phyloP scores from a whole-genome alignment of 257 asterid genomes.

The Jasminum sambac region DNA sequence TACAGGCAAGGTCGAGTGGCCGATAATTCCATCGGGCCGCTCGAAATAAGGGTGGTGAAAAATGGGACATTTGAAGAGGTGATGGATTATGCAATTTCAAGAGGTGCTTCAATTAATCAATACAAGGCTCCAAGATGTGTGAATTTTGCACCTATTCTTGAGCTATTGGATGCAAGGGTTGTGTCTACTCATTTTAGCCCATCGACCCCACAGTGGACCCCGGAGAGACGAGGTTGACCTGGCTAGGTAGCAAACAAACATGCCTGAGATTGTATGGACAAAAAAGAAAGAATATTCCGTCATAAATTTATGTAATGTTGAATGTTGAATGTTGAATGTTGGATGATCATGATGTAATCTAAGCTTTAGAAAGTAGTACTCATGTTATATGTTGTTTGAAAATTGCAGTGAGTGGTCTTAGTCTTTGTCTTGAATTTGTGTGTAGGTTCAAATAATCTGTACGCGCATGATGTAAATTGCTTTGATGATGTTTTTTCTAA shows the following conservation, averaged over 20 bases:
- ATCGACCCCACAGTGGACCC: slow-evolving; percentile 30
- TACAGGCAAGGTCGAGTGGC: slow-evolving; percentile 44
- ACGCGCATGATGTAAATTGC: slow-evolving; percentile 6
- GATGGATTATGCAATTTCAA: slow-evolving; percentile 44
- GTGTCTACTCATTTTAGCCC: slow-evolving; percentile 35
- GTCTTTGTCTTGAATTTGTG: background rate
- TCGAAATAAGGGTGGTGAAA: slow-evolving; percentile 39
- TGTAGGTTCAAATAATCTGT: slow-evolving; percentile 6
- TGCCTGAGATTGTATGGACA: background rate
- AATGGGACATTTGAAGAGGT: slow-evolving; percentile 47
- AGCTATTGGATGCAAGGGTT: slow-evolving; percentile 35
- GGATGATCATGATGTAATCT: slow-evolving; percentile 5
- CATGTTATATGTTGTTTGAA: background rate
- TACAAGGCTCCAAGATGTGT: slow-evolving; percentile 53
- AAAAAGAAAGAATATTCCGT: background rate
- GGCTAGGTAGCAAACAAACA: background rate
- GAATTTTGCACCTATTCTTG: slow-evolving; percentile 40
- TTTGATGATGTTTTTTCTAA: background rate
- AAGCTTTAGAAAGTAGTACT: background rate
- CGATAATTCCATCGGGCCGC: slow-evolving; percentile 44
- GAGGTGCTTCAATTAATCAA: slow-evolving; percentile 48
- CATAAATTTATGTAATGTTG: background rate
- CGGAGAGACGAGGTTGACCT: slow-evolving; percentile 24
- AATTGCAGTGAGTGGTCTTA: background rate
- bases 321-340: background rate